phyloP scores from a whole-genome alignment of 768 basidiomycete species.

The Panellus pusillus region DNA sequence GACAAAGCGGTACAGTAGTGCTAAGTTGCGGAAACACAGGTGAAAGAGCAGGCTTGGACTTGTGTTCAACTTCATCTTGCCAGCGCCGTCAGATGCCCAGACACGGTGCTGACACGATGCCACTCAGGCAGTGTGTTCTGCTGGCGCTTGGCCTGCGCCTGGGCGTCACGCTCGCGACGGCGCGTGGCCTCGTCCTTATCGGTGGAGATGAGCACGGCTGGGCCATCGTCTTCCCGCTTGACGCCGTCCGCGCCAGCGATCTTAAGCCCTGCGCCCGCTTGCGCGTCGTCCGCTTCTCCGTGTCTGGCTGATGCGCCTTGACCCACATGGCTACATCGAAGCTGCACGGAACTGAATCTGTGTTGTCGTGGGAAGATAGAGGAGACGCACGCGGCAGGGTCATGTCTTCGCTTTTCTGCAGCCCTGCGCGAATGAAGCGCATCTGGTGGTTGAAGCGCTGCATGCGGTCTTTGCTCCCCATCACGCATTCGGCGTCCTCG shows the following conservation, averaged over 20 bases:
- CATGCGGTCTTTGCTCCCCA: constrained; percentile 92
- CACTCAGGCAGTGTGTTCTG: constrained; percentile 93
- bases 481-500: constrained; percentile 83
- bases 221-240: constrained; percentile 67
- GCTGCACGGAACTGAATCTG: constrained; percentile 36
- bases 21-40: too few relatives aligned
- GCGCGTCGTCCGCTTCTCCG: constrained; percentile 56
- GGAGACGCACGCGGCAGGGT: constrained; percentile 67
- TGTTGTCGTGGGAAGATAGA: not conserved
- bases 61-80: too few relatives aligned
- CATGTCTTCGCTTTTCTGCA: constrained; percentile 89
- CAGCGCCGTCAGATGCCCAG: constrained; percentile 86
- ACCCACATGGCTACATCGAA: constrained; percentile 86
- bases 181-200: constrained; percentile 85
- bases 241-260: constrained; percentile 69
- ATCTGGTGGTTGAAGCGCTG: constrained; percentile 92
- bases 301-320: constrained; percentile 65
- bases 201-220: constrained; percentile 84
- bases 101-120: constrained; percentile 95
- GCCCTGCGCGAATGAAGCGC: constrained; percentile 79
- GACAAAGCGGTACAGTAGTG: too few relatives aligned
- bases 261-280: constrained; percentile 59
- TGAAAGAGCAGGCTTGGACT: too few relatives aligned
- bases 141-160: constrained; percentile 81
- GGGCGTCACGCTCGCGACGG: constrained; percentile 70